Conservation (phyloP, 768 basidiomycete genomes). For the Tulasnella sp. region DNA sequence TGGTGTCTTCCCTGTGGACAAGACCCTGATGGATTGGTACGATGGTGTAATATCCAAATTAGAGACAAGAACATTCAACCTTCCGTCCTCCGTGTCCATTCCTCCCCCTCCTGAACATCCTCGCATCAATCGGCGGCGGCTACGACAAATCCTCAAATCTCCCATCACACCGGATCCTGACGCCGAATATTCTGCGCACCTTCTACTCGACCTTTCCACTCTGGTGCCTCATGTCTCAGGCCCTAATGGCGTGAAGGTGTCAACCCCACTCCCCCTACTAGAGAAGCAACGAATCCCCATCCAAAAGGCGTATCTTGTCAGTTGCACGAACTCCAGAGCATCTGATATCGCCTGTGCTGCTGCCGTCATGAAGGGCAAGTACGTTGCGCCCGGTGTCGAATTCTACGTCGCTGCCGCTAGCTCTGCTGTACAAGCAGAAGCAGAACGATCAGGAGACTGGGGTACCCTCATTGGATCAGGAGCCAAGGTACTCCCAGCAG, state of each 20-base stretch:
- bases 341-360: constrained; percentile 92
- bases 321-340: constrained; percentile 93
- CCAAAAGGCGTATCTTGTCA: constrained; percentile 96
- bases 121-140: constrained; percentile 62
- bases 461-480: constrained; percentile 72
- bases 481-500: constrained; percentile 84
- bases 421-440: constrained; percentile 80
- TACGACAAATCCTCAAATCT: constrained; percentile 48
- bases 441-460: constrained; percentile 82
- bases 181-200: constrained; percentile 74
- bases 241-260: constrained; percentile 93
- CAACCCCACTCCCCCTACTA: constrained; percentile 83
- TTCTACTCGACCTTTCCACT: constrained; percentile 83
- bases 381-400: constrained; percentile 75
- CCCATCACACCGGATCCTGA: constrained; percentile 52
- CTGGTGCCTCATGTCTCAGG: constrained; percentile 94
- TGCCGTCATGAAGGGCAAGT: constrained; percentile 64
- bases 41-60: constrained; percentile 56
- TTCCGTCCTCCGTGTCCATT: constrained; percentile 37
- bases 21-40: constrained; percentile 76
- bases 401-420: constrained; percentile 97
- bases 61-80: constrained; percentile 56
- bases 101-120: constrained; percentile 72
- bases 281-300: constrained; percentile 63
- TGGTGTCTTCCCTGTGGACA: constrained; percentile 89